Evolutionary conservation across 148 eudicot species (phyloP), one percentile per base, ranked within the genome.

Genomic region (Persicaria tinctoria): DNA sequence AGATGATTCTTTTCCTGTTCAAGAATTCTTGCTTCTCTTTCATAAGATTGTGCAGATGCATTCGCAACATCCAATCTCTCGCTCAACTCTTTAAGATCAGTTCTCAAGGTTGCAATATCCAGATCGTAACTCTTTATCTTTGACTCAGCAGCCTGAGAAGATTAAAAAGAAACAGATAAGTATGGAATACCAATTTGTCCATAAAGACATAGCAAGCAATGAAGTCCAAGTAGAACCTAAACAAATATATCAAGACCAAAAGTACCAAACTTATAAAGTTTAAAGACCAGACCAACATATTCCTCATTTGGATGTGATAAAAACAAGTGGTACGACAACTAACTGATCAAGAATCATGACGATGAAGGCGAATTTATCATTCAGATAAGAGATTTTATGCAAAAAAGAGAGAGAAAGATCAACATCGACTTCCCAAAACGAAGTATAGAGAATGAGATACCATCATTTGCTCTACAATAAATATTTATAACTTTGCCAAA

Each of bases 1-100:
- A 95, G 78, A 83, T 89, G 90, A 51, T 79, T 59, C 69, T 90
- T 95, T 70, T 95, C 87, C 79, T 95, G 97, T 73, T 92, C 94
- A 60, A 95, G 83, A 69, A 86, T 87, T 75, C 77, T 81, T 14
- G 90, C 93, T 84, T 95, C 96, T 85, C 85, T 90, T 84, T 95
- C 94, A 73, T 78, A 89, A 10, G 91, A 89, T 76, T 85, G 93
- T 5, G 92, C 92, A 23, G 80, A 72, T 16, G 88, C 79, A 76
- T 82, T 90, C 78, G 83, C 84, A 81, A 78, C 79, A 56, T 92
- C 90, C 66, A 95, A 75, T 76, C 80, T 90, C 80, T 87, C 90
- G 41, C 76, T 77, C 59, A 95, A 70, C 74, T 88, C 88, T 80
- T 83, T 89, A 59, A 90, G 78, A 77, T 87, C 83, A 72, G 73